A percentile compares a stretch with the other conserved stretches of the same genome.
These are phyloP conservation scores for Saturnispora besseyi DNA, from an alignment of 805 yeast genomes.

Conservation along the genomic window DNA sequence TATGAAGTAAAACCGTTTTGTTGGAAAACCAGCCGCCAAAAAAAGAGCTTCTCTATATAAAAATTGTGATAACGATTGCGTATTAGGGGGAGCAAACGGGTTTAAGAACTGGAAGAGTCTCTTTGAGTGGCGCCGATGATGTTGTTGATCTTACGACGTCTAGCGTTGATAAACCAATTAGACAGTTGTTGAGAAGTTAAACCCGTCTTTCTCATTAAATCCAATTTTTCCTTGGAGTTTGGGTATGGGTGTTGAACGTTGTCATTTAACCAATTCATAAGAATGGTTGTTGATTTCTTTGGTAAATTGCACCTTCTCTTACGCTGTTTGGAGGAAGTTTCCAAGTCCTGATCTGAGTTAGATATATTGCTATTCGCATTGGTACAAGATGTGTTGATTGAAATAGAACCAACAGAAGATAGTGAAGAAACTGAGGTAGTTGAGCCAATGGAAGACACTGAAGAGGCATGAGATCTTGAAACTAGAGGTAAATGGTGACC, in stretches of 20 bases:
- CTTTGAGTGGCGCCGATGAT: slow-evolving; percentile 14
- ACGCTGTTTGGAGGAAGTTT: slow-evolving; percentile 1
- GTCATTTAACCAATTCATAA: slow-evolving; percentile 46
- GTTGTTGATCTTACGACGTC: slow-evolving; percentile 43
- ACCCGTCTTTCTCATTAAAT: slow-evolving; percentile 45
- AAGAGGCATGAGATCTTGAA: slow-evolving; percentile 1
- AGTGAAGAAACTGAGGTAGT: slow-evolving; percentile 1
- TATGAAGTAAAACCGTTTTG: too few relatives aligned
- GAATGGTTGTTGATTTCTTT: slow-evolving; percentile 46
- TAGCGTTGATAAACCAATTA: slow-evolving; percentile 57
- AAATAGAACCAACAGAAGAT: not conserved
- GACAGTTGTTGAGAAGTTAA: slow-evolving; percentile 49
- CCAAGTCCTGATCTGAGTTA: not conserved
- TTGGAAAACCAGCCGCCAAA: too few relatives aligned
- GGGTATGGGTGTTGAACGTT: slow-evolving; percentile 55
- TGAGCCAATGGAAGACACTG: not conserved
- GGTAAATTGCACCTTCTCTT: slow-evolving; percentile 45
- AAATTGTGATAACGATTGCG: too few relatives aligned
- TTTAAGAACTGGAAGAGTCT: slow-evolving; percentile 2
- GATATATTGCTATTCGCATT: not conserved
- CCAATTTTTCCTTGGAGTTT: slow-evolving; percentile 46
- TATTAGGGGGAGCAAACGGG: too few relatives aligned
- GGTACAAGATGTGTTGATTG: too few relatives aligned
- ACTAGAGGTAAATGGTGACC: not conserved
- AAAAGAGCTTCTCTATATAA: too few relatives aligned